Conservation (phyloP, 176 grass and related monocot genomes). For the Sorghum bicolor region DNA sequence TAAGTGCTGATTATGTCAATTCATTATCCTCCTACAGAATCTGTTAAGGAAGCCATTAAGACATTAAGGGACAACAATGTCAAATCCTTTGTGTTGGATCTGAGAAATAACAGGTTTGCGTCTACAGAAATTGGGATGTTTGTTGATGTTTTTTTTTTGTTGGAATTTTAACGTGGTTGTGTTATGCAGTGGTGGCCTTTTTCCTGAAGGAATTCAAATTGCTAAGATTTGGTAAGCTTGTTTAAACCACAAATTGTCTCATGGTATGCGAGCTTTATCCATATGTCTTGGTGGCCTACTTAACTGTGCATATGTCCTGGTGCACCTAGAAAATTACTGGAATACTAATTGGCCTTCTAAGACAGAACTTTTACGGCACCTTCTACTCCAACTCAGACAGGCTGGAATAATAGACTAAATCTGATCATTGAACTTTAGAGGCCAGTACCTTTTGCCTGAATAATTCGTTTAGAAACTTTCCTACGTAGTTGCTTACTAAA, state of each 20-base stretch:
- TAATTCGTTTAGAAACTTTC: not conserved
- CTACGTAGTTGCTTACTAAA: too few relatives aligned
- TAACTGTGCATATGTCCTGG: not conserved
- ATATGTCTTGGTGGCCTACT: not conserved
- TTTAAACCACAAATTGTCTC: not conserved
- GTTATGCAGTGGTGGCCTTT: constrained; percentile 85
- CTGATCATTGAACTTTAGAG: not conserved
- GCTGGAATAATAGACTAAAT: not conserved
- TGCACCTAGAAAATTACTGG: not conserved
- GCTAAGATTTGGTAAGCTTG: constrained; percentile 85
- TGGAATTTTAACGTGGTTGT: constrained; percentile 25
- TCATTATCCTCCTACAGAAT: constrained; percentile 36
- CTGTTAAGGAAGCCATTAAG: constrained; percentile 86
- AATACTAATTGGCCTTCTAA: not conserved
- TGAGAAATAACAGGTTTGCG: constrained; percentile 79
- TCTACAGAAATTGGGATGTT: not conserved
- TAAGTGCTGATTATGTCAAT: not conserved
- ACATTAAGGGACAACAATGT: constrained; percentile 80
- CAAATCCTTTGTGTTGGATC: constrained; percentile 96
- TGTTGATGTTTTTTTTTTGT: not conserved
- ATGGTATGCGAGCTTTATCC: not conserved
- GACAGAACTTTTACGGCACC: not conserved
- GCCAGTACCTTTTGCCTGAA: not conserved
- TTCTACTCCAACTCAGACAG: not conserved
- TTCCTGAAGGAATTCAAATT: constrained; percentile 98